Conservation (phyloP, 495 filamentous ascomycete species). For the Hypoxylon lienhwacheense region DNA sequence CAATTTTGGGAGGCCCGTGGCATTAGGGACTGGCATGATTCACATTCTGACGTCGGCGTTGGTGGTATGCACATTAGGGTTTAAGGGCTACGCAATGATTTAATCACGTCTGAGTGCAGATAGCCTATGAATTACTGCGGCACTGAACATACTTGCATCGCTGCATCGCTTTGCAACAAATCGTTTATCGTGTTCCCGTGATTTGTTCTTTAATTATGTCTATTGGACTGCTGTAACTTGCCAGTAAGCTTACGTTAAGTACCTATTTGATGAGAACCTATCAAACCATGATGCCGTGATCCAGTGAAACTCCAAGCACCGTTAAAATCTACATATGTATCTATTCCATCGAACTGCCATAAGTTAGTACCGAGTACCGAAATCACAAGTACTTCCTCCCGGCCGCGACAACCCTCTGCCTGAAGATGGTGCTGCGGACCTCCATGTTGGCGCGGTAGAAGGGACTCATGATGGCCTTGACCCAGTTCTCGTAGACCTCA, state of each 20-base stretch:
- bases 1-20: conserved; percentile 19
- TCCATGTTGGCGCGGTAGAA: conserved; percentile 84
- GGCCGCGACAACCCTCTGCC: conserved; percentile 74
- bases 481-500: conserved; percentile 91
- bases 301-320: conserved; percentile 25
- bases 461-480: conserved; percentile 96
- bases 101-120: conserved; percentile 11
- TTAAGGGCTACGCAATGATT: conserved; percentile 31
- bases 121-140: conserved; percentile 20
- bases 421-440: conserved; percentile 83
- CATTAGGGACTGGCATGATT: conserved; percentile 39
- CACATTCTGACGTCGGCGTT: conserved; percentile 37
- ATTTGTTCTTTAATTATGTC: neutral
- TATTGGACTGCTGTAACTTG: no score
- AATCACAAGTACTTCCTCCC: conserved; percentile 87
- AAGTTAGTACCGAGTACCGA: no score
- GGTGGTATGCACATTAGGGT: conserved; percentile 34
- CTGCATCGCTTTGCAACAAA: conserved; percentile 12
- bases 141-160: conserved; percentile 29
- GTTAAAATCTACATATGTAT: neutral
- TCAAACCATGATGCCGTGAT: no score
- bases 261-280: neutral
- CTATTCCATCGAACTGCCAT: no score
- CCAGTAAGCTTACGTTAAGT: no score
- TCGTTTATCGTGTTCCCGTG: neutral